Conservation (phyloP, 2,329 filamentous ascomycete genomes). For the Fusarium torreyae region DNA sequence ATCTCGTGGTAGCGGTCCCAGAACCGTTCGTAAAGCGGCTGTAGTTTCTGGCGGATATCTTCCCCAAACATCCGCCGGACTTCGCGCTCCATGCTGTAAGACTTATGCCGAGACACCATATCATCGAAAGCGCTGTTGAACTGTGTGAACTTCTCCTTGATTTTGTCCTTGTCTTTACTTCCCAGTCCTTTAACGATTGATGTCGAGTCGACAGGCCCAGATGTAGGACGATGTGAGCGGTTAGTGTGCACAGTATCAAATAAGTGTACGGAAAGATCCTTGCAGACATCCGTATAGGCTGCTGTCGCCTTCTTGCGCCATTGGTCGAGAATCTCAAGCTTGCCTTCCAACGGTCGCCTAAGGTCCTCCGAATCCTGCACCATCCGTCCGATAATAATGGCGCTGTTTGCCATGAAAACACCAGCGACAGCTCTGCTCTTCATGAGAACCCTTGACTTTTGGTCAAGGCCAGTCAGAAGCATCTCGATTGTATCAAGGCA, state of each 20-base stretch:
- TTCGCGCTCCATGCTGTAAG: conserved; percentile 90
- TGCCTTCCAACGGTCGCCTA: conserved; percentile 76
- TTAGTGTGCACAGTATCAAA: conserved; percentile 95
- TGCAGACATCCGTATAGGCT: conserved; percentile 89
- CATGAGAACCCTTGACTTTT: conserved; percentile 79
- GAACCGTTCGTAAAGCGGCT: conserved; percentile 94
- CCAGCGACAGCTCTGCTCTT: conserved; percentile 85
- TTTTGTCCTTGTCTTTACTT: conserved; percentile 94
- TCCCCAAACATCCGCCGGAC: conserved; percentile 84
- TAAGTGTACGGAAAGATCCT: conserved; percentile 86
- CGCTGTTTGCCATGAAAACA: conserved; percentile 91
- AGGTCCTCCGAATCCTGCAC: conserved; percentile 89
- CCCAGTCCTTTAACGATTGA: conserved; percentile 86
- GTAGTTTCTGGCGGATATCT: conserved; percentile 91
- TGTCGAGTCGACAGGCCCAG: conserved; percentile 83
- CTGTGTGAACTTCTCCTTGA: conserved; percentile 94
- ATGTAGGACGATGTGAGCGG: conserved; percentile 79
- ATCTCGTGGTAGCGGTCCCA: conserved; percentile 98
- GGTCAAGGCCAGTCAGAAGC: conserved; percentile 81
- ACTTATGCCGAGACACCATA: conserved; percentile 85
- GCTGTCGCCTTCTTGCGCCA: conserved; percentile 91
- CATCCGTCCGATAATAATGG: conserved; percentile 86
- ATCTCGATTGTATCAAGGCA: conserved; percentile 89
- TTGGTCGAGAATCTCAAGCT: conserved; percentile 77
- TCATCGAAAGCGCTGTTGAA: conserved; percentile 96